Percentiles rank a stretch among this genome's conserved stretches.
These are phyloP conservation scores for Bolboschoenus planiculmis DNA, from an alignment of 176 grass and related monocot genomes.

Conservation along the genomic window DNA sequence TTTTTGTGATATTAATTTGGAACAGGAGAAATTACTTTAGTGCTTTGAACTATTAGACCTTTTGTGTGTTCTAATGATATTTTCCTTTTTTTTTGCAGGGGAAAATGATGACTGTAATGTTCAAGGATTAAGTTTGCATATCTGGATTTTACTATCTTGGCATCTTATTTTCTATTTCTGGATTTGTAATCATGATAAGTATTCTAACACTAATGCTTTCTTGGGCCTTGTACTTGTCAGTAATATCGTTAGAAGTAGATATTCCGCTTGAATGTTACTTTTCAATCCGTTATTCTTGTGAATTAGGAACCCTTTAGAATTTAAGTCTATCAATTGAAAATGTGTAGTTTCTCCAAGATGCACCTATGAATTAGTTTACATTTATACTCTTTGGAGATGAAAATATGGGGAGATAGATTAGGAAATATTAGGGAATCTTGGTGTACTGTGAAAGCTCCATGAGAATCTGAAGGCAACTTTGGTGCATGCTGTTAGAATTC, in stretches of 20 bases:
- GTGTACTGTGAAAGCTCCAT: background rate
- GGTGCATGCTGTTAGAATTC: background rate
- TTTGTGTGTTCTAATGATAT: background rate
- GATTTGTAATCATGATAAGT: background rate
- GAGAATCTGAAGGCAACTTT: background rate
- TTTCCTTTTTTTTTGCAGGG: conserved; percentile 11
- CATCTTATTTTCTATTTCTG: background rate
- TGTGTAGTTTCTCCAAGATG: background rate
- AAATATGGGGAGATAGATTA: background rate
- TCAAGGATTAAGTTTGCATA: background rate
- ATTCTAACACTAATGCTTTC: background rate
- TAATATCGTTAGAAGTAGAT: background rate
- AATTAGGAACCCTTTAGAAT: background rate
- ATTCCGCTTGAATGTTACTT: background rate
- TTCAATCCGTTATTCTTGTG: background rate
- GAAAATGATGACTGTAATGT: conserved; percentile 16
- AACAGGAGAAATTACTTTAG: background rate
- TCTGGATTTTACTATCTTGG: background rate
- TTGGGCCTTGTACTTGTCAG: background rate
- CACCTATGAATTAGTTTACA: background rate
- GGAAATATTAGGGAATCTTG: background rate
- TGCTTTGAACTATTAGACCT: background rate
- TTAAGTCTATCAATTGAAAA: background rate
- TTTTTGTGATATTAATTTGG: background rate
- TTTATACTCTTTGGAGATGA: background rate